Evolutionary conservation across 2,329 filamentous ascomycete genomes (phyloP).

Genomic region (Apiospora aurea): DNA sequence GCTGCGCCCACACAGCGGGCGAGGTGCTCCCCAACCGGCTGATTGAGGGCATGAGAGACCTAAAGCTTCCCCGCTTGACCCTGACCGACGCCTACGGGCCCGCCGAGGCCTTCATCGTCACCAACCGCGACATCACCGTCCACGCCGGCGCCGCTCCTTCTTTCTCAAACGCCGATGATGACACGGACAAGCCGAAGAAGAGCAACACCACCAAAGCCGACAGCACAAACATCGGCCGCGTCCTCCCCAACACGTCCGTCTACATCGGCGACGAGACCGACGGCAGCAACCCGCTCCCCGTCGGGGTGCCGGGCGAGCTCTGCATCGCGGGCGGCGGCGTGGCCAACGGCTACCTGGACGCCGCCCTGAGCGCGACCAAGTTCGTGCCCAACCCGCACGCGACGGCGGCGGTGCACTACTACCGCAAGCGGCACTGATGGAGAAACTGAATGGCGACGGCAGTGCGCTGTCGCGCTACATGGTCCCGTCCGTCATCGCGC

Average conservation of each 20-base stretch:
- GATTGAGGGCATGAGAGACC: background rate
- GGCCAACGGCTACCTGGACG: background rate
- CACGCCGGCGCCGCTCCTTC: too few relatives aligned
- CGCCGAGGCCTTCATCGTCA: background rate
- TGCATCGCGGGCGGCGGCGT: constrained; percentile 20
- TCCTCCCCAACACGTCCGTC: constrained; percentile 32
- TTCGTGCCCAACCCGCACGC: too few relatives aligned
- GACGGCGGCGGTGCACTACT: too few relatives aligned
- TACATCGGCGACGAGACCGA: background rate
- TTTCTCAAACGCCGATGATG: too few relatives aligned
- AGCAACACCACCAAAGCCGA: too few relatives aligned
- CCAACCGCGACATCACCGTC: background rate
- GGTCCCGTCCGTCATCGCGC: background rate
- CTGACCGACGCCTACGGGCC: constrained; percentile 6
- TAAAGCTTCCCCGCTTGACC: constrained; percentile 1
- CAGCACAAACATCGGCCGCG: background rate
- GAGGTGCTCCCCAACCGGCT: background rate
- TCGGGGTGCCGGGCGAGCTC: constrained; percentile 4
- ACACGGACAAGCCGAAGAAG: too few relatives aligned
- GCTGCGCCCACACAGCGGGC: background rate
- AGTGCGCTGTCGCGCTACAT: background rate
- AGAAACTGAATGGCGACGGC: too few relatives aligned
- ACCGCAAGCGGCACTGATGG: background rate
- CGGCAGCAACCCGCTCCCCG: constrained; percentile 37
- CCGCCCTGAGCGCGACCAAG: too few relatives aligned